Evolutionary conservation across 257 asterid genomes (phyloP).

Genomic region (Petunia axillaris): DNA sequence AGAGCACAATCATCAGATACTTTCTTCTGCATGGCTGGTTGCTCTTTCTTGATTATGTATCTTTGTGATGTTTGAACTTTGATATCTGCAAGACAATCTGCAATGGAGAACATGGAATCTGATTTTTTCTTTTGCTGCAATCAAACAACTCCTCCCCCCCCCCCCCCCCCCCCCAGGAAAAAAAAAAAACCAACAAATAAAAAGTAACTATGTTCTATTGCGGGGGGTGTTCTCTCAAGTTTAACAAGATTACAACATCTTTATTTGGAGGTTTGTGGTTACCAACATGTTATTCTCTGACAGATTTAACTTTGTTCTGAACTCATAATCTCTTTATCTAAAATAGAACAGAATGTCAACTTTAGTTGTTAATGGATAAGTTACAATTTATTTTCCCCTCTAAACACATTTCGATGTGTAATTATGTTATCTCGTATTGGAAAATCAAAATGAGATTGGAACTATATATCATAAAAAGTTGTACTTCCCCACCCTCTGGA

Average conservation of each 20-base stretch:
- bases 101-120: background rate
- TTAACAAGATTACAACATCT: background rate
- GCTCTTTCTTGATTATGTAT: slow-evolving; percentile 18
- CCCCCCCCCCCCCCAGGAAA: background rate
- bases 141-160: background rate
- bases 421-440: background rate
- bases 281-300: background rate
- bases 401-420: no score
- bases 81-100: background rate
- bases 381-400: background rate
- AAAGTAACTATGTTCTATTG: background rate
- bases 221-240: background rate
- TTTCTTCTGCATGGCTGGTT: background rate
- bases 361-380: background rate
- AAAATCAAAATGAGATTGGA: no score
- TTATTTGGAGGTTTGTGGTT: background rate
- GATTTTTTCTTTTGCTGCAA: background rate
- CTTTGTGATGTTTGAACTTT: background rate
- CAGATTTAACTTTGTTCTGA: background rate
- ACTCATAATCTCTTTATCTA: background rate
- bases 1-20: background rate
- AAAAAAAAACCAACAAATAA: background rate
- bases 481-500: no score
- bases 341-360: background rate
- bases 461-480: no score